Conservation (phyloP, 768 basidiomycete genomes). For the Termitomyces sp. region DNA sequence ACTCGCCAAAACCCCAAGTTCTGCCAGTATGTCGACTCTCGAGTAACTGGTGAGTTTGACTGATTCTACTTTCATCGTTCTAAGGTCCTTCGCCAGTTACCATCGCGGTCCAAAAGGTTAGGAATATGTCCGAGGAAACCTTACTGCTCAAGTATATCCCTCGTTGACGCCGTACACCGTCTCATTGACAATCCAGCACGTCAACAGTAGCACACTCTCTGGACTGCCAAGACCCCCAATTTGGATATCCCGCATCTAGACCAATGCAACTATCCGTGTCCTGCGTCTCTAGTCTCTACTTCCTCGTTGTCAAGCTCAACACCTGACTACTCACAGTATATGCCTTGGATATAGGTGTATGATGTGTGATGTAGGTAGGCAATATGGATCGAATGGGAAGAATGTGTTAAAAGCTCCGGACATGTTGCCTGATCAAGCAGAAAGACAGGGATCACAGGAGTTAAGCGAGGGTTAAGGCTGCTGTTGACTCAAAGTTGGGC, state of each 20-base stretch:
- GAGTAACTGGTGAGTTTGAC: background rate
- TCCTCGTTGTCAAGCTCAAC: conserved; percentile 78
- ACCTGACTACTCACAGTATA: conserved; percentile 88
- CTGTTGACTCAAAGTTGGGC: too few species aligned
- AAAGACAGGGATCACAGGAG: conserved; percentile 17
- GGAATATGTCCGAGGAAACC: conserved; percentile 48
- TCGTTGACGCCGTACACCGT: conserved; percentile 48
- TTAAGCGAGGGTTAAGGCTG: too few species aligned
- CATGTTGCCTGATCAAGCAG: conserved; percentile 37
- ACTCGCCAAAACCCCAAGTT: conserved; percentile 44
- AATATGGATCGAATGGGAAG: conserved; percentile 98
- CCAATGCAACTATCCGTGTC: conserved; percentile 7
- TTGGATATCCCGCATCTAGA: conserved; percentile 13
- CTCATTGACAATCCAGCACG: conserved; percentile 44
- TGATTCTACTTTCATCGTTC: background rate
- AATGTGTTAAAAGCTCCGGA: conserved; percentile 85
- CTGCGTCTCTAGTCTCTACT: conserved; percentile 39
- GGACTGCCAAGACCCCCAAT: too few species aligned
- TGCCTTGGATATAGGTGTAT: conserved; percentile 69
- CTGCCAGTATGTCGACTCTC: too few species aligned
- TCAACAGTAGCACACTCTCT: conserved; percentile 31
- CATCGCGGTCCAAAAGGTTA: conserved; percentile 32
- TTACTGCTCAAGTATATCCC: conserved; percentile 53
- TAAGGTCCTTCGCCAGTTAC: conserved; percentile 47
- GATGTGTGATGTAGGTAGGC: conserved; percentile 77